Evolutionary conservation across 2,329 filamentous ascomycete species (phyloP).

Genomic region (Aspergillus candidus): DNA sequence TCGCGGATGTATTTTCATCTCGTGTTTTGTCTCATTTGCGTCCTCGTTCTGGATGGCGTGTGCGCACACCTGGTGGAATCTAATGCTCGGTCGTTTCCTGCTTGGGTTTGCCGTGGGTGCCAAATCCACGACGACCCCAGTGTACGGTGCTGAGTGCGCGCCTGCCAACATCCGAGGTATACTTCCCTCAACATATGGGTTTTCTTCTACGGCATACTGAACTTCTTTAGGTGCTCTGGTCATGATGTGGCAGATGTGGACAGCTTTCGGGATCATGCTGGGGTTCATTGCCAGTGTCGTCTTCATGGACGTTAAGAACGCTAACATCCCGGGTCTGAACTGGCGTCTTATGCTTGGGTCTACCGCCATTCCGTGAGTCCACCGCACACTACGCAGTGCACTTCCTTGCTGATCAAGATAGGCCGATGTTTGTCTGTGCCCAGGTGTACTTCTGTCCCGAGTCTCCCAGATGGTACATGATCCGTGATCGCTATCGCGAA

Average conservation of each 20-base stretch:
- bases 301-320: constrained; percentile 36
- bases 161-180: constrained; percentile 48
- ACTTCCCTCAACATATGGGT: constrained; percentile 40
- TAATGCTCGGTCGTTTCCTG: constrained; percentile 39
- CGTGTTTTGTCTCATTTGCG: constrained; percentile 37
- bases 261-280: constrained; percentile 42
- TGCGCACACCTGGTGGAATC: constrained; percentile 38
- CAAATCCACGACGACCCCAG: constrained; percentile 42
- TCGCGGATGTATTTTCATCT: constrained; percentile 42
- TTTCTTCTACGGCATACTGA: too few relatives aligned
- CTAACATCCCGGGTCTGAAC: constrained; percentile 47
- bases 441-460: constrained; percentile 62
- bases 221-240: constrained; percentile 35
- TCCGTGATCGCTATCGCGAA: constrained; percentile 39
- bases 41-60: constrained; percentile 41
- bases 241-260: constrained; percentile 51
- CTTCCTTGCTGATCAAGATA: too few relatives aligned
- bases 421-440: constrained; percentile 48
- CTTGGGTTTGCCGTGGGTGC: constrained; percentile 40
- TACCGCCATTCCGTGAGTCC: constrained; percentile 58
- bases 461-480: constrained; percentile 47
- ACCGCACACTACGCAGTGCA: constrained; percentile 20
- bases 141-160: constrained; percentile 45
- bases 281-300: constrained; percentile 46
- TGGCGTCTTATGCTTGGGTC: constrained; percentile 67